A percentile compares a stretch with the other conserved stretches of the same genome.
Conservation (phyloP, 2,329 filamentous ascomycete species). For the Didymella glomerata region DNA sequence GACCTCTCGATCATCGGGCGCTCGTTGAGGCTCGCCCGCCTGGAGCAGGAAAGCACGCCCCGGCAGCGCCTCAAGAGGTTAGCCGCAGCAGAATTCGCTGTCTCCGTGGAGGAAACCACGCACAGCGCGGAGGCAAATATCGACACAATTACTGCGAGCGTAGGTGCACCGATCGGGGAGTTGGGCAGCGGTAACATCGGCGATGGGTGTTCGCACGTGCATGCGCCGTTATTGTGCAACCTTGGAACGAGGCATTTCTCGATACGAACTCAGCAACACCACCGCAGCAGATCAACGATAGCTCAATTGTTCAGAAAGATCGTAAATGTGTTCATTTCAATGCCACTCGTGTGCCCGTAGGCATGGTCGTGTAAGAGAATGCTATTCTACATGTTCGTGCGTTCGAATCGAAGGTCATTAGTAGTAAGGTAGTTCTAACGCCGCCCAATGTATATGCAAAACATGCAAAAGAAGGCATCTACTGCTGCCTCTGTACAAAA, state of each 20-base stretch:
- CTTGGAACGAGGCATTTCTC: slow-evolving; percentile 11
- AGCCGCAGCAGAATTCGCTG: background rate
- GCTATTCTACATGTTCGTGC: slow-evolving; percentile 8
- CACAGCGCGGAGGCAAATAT: slow-evolving; percentile 11
- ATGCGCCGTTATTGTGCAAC: background rate
- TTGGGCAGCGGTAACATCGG: slow-evolving; percentile 10
- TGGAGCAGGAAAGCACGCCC: background rate
- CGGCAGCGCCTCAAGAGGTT: background rate
- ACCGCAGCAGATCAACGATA: background rate
- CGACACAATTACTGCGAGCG: background rate
- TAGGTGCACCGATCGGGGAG: background rate
- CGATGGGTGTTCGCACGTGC: slow-evolving; percentile 15
- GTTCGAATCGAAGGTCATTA: slow-evolving; percentile 13
- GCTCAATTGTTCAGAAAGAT: background rate
- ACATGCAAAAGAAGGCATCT: background rate
- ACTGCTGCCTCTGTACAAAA: slow-evolving; percentile 31
- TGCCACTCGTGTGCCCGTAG: slow-evolving; percentile 1
- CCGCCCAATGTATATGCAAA: slow-evolving; percentile 5
- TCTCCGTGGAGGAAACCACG: slow-evolving; percentile 6
- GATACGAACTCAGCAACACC: slow-evolving; percentile 2
- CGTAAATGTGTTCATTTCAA: slow-evolving; percentile 7
- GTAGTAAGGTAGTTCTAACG: slow-evolving; percentile 7
- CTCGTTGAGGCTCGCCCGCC: background rate
- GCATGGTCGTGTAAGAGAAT: slow-evolving; percentile 5
- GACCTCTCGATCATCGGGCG: slow-evolving; percentile 12